Conservation (phyloP, 805 yeast species). For the Saccharomyces mikatae region DNA sequence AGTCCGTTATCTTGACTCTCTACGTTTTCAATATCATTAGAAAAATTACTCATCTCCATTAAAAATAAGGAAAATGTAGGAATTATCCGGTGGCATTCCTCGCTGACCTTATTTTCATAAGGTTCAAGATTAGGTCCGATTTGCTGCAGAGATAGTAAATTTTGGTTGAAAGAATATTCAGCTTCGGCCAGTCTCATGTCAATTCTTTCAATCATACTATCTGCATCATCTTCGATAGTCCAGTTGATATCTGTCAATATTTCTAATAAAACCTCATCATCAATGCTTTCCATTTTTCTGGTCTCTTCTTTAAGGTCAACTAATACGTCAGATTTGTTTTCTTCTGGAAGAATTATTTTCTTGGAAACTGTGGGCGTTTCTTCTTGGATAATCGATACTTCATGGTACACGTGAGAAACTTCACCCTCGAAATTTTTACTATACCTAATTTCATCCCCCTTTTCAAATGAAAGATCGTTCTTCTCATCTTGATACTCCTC, state of each 20-base stretch:
- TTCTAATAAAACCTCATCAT: constrained; percentile 35
- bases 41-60: constrained; percentile 55
- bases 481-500: constrained; percentile 17
- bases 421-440: constrained; percentile 14
- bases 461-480: constrained; percentile 31
- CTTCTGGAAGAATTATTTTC: neutral
- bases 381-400: constrained; percentile 28
- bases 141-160: constrained; percentile 43
- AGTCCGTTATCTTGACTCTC: constrained; percentile 73
- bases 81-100: constrained; percentile 48
- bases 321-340: neutral
- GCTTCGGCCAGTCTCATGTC: constrained; percentile 50
- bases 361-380: constrained; percentile 12
- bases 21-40: constrained; percentile 59
- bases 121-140: constrained; percentile 37
- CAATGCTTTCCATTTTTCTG: constrained; percentile 30
- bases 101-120: constrained; percentile 37
- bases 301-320: neutral
- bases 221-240: constrained; percentile 60
- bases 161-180: constrained; percentile 54
- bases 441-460: constrained; percentile 27
- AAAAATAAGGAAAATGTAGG: constrained; percentile 48
- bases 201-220: constrained; percentile 48
- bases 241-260: constrained; percentile 72
- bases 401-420: constrained; percentile 17